phyloP scores from a whole-genome alignment of 1,139 yeast species.

The Scheffersomyces parashehatae region DNA sequence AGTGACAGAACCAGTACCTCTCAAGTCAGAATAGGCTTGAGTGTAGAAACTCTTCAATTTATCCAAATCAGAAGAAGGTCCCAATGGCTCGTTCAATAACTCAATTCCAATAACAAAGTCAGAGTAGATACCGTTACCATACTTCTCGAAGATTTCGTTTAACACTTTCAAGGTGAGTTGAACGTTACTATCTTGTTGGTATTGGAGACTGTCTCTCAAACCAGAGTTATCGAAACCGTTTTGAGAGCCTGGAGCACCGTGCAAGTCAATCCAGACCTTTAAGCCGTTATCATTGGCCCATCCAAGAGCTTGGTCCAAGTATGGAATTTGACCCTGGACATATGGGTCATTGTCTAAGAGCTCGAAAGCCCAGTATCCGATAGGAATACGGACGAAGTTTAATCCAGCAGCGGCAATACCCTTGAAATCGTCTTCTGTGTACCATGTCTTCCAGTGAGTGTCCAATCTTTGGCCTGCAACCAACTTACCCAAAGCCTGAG shows the following conservation, averaged over 20 bases:
- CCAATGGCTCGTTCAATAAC: conserved; percentile 87
- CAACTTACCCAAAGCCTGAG: conserved; percentile 61
- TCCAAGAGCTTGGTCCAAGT: conserved; percentile 70
- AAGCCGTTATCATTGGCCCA: conserved; percentile 70
- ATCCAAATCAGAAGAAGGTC: conserved; percentile 61
- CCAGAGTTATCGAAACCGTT: conserved; percentile 98
- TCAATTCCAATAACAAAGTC: conserved; percentile 85
- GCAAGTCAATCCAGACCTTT: conserved; percentile 89
- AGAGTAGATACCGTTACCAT: conserved; percentile 61
- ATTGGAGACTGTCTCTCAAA: conserved; percentile 60
- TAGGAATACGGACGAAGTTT: conserved; percentile 85
- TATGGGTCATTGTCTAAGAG: conserved; percentile 72
- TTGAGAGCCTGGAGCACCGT: conserved; percentile 97
- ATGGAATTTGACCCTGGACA: conserved; percentile 78
- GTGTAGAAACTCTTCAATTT: conserved; percentile 57
- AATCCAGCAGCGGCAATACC: conserved; percentile 67
- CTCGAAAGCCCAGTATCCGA: conserved; percentile 95
- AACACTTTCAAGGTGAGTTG: conserved; percentile 55
- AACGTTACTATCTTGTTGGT: conserved; percentile 56
- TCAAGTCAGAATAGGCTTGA: conserved; percentile 54
- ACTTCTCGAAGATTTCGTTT: conserved; percentile 50
- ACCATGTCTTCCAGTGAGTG: conserved; percentile 80
- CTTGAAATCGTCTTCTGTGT: conserved; percentile 69
- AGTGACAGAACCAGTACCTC: conserved; percentile 49
- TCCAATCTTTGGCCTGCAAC: conserved; percentile 53